A percentile compares a stretch with the other conserved stretches of the same genome.
Evolutionary conservation across 129 eudicot genomes (phyloP).

Genomic region (Pulicaria dysenterica): DNA sequence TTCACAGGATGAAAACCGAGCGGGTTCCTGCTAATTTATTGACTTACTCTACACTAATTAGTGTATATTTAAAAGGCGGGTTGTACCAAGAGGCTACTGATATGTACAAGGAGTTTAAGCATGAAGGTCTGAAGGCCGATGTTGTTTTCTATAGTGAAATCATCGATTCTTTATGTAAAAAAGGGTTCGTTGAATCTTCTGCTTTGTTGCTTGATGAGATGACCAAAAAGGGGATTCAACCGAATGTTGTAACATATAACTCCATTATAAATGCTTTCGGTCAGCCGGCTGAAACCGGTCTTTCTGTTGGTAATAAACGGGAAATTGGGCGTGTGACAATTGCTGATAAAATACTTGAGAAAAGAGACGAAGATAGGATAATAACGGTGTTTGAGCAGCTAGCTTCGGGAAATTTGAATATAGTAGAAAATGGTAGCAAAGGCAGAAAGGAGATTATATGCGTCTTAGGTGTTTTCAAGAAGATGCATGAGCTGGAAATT

Average conservation of each 20-base stretch:
- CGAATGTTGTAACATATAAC: conserved; percentile 94
- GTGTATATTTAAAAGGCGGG: conserved; percentile 83
- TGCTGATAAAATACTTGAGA: conserved; percentile 28
- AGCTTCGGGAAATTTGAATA: conserved; percentile 48
- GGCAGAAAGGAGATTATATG: conserved; percentile 63
- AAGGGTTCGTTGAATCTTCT: conserved; percentile 84
- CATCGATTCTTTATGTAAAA: conserved; percentile 90
- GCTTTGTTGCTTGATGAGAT: conserved; percentile 85
- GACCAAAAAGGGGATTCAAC: conserved; percentile 86
- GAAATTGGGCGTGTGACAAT: conserved; percentile 43
- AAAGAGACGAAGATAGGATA: conserved; percentile 57
- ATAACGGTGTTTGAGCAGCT: conserved; percentile 73
- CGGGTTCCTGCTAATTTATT: conserved; percentile 69
- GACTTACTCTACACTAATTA: conserved; percentile 81
- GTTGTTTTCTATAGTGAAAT: conserved; percentile 94
- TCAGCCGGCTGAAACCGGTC: conserved; percentile 46
- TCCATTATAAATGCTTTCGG: conserved; percentile 98
- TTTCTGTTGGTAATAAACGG: conserved; percentile 24
- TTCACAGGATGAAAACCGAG: conserved; percentile 70
- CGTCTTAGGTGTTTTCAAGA: conserved; percentile 73
- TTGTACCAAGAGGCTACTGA: conserved; percentile 73
- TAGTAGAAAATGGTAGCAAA: conserved; percentile 35
- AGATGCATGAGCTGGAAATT: conserved; percentile 93
- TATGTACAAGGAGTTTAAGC: conserved; percentile 73
- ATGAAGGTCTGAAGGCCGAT: conserved; percentile 81